Base-by-base conservation (phyloP, 805 yeast species). In the Lachancea dasiensis region DNA sequence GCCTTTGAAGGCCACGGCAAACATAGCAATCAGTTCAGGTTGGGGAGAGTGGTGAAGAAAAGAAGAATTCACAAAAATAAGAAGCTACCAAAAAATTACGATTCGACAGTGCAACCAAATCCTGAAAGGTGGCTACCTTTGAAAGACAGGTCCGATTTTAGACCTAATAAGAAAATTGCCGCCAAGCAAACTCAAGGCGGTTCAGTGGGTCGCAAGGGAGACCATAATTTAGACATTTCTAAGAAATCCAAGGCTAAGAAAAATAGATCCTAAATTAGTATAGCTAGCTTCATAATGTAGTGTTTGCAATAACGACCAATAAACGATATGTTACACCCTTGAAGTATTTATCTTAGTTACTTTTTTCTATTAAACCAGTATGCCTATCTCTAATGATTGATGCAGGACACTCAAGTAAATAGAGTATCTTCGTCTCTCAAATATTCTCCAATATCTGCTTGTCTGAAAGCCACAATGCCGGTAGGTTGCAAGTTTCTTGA, bases 371-470 rank as follows among this genome's bases (percentile, higher is more conserved):
- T 20, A 4, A n/a, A 11, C 16, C 34, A 13, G 21, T 31, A 26
- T 22, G 10, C 24, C 25, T 31, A n/a, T 20, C 15, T 26, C 14
- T 26, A 11, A n/a, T 9, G 13, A 15, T 26, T 11, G 22, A 17
- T 17, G 14, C 13, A 5, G 11, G n/a, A 16, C 10, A 13, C 23
- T 38, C 68, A 87, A 18, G 96, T 85, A 58, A 90, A 90, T 49
- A 90, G 67, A 27, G 96, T 86, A 63, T 92, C 97, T 70, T 92
- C 98, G 55, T 92, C 97, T 74, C 98, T 87, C 57, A 92, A 72
- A 57, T 86, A 92, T 64, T 92, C 98, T 47, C 98, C 98, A 49
- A 92, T 86, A 68, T 92, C 98, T 49, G 94, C 85, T 61, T 92
- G 98, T 73, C 98, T 80, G 62, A 85, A 90, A 3, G 95, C 95